Conservation (phyloP, 768 basidiomycete genomes). For the Rickenella mellea region DNA sequence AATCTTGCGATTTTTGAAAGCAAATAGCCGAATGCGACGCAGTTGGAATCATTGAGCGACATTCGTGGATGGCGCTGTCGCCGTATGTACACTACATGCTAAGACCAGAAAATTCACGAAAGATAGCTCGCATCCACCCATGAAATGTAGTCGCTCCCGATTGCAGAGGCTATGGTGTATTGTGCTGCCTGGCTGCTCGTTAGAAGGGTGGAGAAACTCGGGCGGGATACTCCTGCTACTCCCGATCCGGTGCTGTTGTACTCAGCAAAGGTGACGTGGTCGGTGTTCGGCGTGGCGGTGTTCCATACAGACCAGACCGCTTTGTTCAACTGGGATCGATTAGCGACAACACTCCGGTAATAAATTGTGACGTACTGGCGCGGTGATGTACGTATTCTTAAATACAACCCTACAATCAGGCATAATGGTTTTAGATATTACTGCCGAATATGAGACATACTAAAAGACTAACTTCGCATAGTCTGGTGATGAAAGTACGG, state of each 20-base stretch:
- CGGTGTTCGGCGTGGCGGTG: conserved; percentile 23
- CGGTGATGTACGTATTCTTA: conserved; percentile 33
- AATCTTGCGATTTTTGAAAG: too few species aligned
- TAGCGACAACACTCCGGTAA: not conserved
- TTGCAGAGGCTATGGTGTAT: conserved; percentile 33
- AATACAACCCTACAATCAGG: conserved; percentile 31
- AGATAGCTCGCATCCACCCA: conserved; percentile 38
- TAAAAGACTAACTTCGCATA: conserved; percentile 28
- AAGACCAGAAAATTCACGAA: not conserved
- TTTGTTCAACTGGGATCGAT: conserved; percentile 18
- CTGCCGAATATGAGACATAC: not conserved
- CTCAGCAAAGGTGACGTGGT: conserved; percentile 37
- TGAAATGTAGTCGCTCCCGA: conserved; percentile 33
- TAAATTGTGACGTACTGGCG: conserved; percentile 10
- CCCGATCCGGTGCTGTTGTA: conserved; percentile 36
- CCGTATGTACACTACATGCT: too few species aligned
- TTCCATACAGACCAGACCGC: conserved; percentile 41
- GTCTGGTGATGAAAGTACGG: conserved; percentile 18
- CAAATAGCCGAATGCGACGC: too few species aligned
- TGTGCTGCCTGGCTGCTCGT: conserved; percentile 24
- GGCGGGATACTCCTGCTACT: conserved; percentile 22
- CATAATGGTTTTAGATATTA: not conserved
- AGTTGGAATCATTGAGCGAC: too few species aligned
- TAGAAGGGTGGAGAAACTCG: conserved; percentile 31
- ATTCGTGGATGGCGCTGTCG: too few species aligned